Percentiles rank a stretch among this genome's conserved stretches.
phyloP scores from a whole-genome alignment of 2,329 filamentous ascomycete species.

The Aureobasidium sp. region DNA sequence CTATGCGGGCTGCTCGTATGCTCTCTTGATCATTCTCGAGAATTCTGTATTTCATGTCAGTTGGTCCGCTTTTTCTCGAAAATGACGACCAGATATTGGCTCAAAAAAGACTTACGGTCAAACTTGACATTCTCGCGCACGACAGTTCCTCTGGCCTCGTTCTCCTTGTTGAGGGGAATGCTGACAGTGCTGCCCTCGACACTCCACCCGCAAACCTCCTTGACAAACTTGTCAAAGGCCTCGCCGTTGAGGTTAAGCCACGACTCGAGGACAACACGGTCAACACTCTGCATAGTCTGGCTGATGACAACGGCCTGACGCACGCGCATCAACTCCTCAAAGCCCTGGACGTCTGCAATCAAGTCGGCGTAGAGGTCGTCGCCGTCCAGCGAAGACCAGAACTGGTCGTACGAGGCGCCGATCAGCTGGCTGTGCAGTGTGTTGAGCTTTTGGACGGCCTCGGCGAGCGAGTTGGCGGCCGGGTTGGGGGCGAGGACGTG shows the following conservation, averaged over 20 bases:
- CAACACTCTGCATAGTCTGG: slow-evolving; percentile 74
- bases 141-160: slow-evolving; percentile 92
- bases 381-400: slow-evolving; percentile 88
- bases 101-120: slow-evolving; percentile 48
- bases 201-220: slow-evolving; percentile 67
- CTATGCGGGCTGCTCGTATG: slow-evolving; percentile 71
- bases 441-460: slow-evolving; percentile 84
- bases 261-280: slow-evolving; percentile 39
- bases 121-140: slow-evolving; percentile 93
- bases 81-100: neutral
- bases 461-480: slow-evolving; percentile 57
- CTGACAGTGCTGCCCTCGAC: slow-evolving; percentile 61
- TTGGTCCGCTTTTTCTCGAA: neutral
- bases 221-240: slow-evolving; percentile 45
- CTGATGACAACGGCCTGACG: slow-evolving; percentile 83
- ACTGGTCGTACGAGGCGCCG: slow-evolving; percentile 79
- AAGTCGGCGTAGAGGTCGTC: slow-evolving; percentile 95
- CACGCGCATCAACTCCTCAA: slow-evolving; percentile 88
- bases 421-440: slow-evolving; percentile 80
- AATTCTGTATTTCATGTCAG: slow-evolving; percentile 45
- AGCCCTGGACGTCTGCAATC: slow-evolving; percentile 86
- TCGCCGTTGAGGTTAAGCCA: slow-evolving; percentile 43
- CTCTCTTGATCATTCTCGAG: slow-evolving; percentile 68
- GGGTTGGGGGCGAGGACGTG: slow-evolving; percentile 61
- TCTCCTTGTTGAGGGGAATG: slow-evolving; percentile 90